Percentiles rank a stretch among this genome's conserved stretches.
phyloP scores from a whole-genome alignment of 2,329 filamentous ascomycete genomes.

The Fusarium veterinarium region DNA sequence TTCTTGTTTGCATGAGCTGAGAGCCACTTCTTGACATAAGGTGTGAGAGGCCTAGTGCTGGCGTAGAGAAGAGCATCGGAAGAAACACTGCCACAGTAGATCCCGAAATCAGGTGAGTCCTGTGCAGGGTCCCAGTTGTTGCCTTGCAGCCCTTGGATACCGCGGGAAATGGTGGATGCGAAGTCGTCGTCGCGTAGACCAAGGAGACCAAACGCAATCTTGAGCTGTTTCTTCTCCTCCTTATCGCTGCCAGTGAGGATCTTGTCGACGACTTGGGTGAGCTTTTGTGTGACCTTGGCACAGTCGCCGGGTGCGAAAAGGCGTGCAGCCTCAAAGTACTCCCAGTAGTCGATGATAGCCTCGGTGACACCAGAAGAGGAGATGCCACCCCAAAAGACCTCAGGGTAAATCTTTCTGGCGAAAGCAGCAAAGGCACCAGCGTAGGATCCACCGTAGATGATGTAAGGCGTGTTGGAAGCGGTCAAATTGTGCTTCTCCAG shows the following conservation, averaged over 20 bases:
- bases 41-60: constrained; percentile 50
- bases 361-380: constrained; percentile 83
- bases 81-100: constrained; percentile 62
- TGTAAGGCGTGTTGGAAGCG: constrained; percentile 73
- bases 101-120: constrained; percentile 55
- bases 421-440: constrained; percentile 84
- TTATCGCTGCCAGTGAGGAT: constrained; percentile 57
- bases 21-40: constrained; percentile 55
- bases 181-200: constrained; percentile 62
- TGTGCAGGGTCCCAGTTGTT: constrained; percentile 65
- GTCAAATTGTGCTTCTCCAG: constrained; percentile 75
- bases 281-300: constrained; percentile 70
- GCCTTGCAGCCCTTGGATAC: constrained; percentile 58
- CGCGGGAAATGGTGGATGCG: constrained; percentile 54
- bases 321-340: constrained; percentile 65
- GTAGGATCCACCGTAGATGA: constrained; percentile 87
- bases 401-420: constrained; percentile 79
- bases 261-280: constrained; percentile 63
- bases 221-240: constrained; percentile 60
- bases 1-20: constrained; percentile 54
- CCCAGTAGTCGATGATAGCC: constrained; percentile 82
- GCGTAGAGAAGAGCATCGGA: constrained; percentile 56
- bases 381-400: constrained; percentile 82
- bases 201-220: constrained; percentile 59
- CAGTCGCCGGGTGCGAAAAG: constrained; percentile 68